phyloP scores from a whole-genome alignment of 495 filamentous ascomycete genomes.

The Penicillium angulare region DNA sequence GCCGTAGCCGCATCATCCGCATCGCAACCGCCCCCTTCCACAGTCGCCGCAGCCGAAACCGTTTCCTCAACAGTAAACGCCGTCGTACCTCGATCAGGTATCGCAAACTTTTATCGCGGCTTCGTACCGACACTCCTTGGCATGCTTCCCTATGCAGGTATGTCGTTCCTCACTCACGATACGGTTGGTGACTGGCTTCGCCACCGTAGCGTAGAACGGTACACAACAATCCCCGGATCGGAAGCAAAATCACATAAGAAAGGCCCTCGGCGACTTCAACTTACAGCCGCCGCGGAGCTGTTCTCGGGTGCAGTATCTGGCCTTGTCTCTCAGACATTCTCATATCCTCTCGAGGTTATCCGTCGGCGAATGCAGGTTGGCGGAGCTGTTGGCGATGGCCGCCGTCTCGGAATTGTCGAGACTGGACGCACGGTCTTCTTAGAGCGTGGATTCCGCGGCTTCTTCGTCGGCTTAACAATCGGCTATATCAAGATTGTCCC shows the following conservation, averaged over 20 bases:
- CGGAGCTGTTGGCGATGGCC: constrained; percentile 88
- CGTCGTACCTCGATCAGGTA: constrained; percentile 59
- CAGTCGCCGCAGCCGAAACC: constrained; percentile 32
- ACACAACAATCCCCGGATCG: constrained; percentile 60
- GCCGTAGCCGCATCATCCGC: constrained; percentile 24
- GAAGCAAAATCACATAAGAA: constrained; percentile 22
- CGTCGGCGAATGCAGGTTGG: constrained; percentile 93
- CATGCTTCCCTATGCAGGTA: constrained; percentile 95
- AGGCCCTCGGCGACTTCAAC: constrained; percentile 35
- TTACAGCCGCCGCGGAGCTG: constrained; percentile 76
- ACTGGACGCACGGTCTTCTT: constrained; percentile 69
- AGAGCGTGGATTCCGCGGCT: constrained; percentile 77
- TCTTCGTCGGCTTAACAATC: constrained; percentile 90
- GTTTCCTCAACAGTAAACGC: constrained; percentile 38
- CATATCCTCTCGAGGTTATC: constrained; percentile 92
- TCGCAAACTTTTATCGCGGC: constrained; percentile 92
- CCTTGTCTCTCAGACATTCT: constrained; percentile 81
- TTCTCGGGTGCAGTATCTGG: constrained; percentile 81
- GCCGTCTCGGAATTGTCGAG: constrained; percentile 71
- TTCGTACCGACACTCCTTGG: constrained; percentile 86
- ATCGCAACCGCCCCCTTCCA: constrained; percentile 22
- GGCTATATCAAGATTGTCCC: constrained; percentile 94
- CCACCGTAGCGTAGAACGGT: constrained; percentile 56
- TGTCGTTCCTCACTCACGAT: constrained; percentile 97
- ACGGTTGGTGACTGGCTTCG: constrained; percentile 79